phyloP scores from a whole-genome alignment of 331 rosid genomes.

The Cydonia oblonga region DNA sequence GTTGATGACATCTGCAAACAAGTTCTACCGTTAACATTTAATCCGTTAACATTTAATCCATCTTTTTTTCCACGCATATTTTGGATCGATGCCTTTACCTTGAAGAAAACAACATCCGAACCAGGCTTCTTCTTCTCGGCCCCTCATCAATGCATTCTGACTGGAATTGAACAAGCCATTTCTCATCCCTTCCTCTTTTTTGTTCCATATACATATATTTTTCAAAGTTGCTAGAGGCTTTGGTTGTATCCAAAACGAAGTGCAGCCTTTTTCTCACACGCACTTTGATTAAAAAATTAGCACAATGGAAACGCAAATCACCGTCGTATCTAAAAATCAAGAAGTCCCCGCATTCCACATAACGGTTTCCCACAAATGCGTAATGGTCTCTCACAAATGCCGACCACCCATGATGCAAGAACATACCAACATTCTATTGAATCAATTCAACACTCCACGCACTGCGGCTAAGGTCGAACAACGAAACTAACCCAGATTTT shows the following conservation, averaged over 20 bases:
- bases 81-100: neutral
- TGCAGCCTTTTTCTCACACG: slow-evolving; percentile 74
- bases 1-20: no score
- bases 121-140: no score
- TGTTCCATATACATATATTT: no score
- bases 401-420: slow-evolving; percentile 65
- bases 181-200: slow-evolving; percentile 26
- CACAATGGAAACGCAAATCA: no score
- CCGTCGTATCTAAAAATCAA: no score
- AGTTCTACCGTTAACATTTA: no score
- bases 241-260: slow-evolving; percentile 53
- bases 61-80: no score
- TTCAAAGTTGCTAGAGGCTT: neutral
- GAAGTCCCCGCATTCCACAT: no score
- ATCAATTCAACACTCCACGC: slow-evolving; percentile 50
- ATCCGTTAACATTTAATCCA: no score
- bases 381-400: slow-evolving; percentile 38
- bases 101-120: no score
- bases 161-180: neutral
- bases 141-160: slow-evolving; percentile 4
- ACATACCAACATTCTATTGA: slow-evolving; percentile 45
- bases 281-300: slow-evolving; percentile 28
- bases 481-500: slow-evolving; percentile 37
- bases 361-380: no score
- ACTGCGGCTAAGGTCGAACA: slow-evolving; percentile 74